phyloP scores from a whole-genome alignment of 2,329 filamentous ascomycete species.

The Dactylellina parvicollis region DNA sequence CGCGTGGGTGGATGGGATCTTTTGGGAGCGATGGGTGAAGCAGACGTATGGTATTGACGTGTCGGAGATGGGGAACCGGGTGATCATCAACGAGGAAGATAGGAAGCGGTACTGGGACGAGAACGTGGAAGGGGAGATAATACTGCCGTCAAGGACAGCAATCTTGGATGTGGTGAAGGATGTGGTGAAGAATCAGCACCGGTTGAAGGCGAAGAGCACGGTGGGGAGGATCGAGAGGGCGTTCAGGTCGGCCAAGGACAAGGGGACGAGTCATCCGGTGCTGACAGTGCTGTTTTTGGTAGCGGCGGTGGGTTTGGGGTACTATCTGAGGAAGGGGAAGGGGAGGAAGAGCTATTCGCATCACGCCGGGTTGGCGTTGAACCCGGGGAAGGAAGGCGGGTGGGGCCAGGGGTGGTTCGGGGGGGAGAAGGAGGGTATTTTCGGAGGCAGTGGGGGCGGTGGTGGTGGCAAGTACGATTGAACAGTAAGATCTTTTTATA shows the following conservation, averaged over 20 bases:
- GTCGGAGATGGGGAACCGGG: slow-evolving; percentile 81
- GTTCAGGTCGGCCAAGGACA: slow-evolving; percentile 66
- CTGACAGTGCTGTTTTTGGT: slow-evolving; percentile 58
- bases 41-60: slow-evolving; percentile 95
- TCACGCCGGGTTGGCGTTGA: slow-evolving; percentile 40
- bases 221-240: slow-evolving; percentile 76
- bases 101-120: slow-evolving; percentile 95
- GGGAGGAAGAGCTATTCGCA: slow-evolving; percentile 20
- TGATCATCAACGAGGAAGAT: slow-evolving; percentile 98
- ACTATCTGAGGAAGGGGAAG: slow-evolving; percentile 23
- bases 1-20: slow-evolving; percentile 95
- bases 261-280: slow-evolving; percentile 63
- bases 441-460: slow-evolving; percentile 36
- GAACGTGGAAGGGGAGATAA: slow-evolving; percentile 86
- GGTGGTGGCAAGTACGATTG: slow-evolving; percentile 50
- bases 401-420: slow-evolving; percentile 50
- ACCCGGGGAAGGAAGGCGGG: slow-evolving; percentile 43
- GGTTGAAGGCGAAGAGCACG: slow-evolving; percentile 81
- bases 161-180: slow-evolving; percentile 87
- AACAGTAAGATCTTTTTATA: background rate
- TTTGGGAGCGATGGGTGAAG: slow-evolving; percentile 96
- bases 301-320: slow-evolving; percentile 15
- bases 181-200: slow-evolving; percentile 73
- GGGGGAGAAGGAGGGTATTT: slow-evolving; percentile 48
- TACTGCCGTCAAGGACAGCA: slow-evolving; percentile 86